Conservation (phyloP, 1,284 basidiomycete genomes). For the Trichosporon sp. region DNA sequence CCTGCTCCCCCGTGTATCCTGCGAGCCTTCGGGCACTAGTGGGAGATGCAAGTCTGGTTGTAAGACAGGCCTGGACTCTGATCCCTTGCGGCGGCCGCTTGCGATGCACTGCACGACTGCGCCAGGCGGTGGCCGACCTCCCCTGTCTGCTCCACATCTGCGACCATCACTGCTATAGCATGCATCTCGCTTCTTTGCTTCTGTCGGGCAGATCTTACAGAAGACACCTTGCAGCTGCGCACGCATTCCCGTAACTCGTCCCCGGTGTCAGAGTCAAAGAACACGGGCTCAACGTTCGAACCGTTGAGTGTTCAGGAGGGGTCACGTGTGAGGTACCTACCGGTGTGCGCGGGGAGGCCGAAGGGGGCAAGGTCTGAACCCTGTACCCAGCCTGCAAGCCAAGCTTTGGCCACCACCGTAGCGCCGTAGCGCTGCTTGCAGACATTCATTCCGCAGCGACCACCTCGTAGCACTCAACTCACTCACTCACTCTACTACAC, state of each 20-base stretch:
- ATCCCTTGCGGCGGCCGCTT: no score
- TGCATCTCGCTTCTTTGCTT: background rate
- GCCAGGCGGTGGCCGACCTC: background rate
- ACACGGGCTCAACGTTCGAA: background rate
- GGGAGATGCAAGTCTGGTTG: background rate
- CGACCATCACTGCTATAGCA: no score
- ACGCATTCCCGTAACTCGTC: background rate
- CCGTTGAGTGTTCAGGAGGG: background rate
- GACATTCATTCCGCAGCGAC: constrained; percentile 4
- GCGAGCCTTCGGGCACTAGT: background rate
- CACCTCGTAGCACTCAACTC: background rate
- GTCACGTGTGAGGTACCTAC: background rate
- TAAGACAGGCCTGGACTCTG: background rate
- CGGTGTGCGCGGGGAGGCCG: background rate
- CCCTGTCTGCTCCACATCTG: background rate
- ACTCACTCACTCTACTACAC: background rate
- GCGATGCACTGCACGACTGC: background rate
- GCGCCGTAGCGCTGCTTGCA: background rate
- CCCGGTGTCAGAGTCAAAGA: background rate
- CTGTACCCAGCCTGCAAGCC: background rate
- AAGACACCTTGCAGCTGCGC: background rate
- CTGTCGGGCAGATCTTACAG: background rate
- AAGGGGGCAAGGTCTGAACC: background rate
- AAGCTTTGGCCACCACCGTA: background rate
- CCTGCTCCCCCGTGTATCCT: background rate